phyloP scores from a whole-genome alignment of 495 filamentous ascomycete genomes.

The Hypoxylon lienhwacheense region DNA sequence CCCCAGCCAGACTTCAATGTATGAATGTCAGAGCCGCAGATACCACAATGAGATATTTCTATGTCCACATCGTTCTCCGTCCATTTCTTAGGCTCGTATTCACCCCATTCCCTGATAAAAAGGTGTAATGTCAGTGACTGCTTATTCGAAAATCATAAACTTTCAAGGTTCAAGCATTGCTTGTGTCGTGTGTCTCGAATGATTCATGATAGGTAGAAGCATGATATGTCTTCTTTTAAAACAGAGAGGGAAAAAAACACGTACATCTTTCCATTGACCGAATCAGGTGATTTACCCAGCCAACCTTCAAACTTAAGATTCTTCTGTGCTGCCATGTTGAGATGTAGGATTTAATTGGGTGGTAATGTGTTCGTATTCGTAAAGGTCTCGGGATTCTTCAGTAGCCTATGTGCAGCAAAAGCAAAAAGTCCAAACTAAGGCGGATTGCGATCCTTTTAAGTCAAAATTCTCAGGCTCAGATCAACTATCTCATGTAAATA shows the following conservation, averaged over 20 bases:
- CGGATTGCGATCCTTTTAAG: no score
- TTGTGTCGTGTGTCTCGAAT: background rate
- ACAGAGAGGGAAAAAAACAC: background rate
- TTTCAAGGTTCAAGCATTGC: background rate
- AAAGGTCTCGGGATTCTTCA: no score
- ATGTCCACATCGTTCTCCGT: slow-evolving; percentile 78
- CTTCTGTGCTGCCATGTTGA: slow-evolving; percentile 18
- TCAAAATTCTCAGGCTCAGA: no score
- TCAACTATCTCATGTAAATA: no score
- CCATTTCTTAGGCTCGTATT: slow-evolving; percentile 78
- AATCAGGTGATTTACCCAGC: slow-evolving; percentile 65
- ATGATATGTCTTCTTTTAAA: background rate
- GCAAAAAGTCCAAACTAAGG: no score
- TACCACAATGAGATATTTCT: slow-evolving; percentile 77
- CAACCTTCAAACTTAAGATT: slow-evolving; percentile 71
- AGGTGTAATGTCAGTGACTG: background rate
- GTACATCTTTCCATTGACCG: slow-evolving; percentile 66
- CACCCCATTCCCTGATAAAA: slow-evolving; percentile 53
- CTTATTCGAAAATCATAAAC: background rate
- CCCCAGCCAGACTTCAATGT: slow-evolving; percentile 73
- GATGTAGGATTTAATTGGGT: no score
- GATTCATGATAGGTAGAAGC: no score
- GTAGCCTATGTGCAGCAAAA: no score
- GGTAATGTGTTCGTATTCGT: no score
- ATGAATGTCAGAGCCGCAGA: slow-evolving; percentile 81